These are phyloP conservation scores for Fusarium sp. DNA, from an alignment of 2,329 filamentous ascomycete genomes.

Conservation along the genomic window DNA sequence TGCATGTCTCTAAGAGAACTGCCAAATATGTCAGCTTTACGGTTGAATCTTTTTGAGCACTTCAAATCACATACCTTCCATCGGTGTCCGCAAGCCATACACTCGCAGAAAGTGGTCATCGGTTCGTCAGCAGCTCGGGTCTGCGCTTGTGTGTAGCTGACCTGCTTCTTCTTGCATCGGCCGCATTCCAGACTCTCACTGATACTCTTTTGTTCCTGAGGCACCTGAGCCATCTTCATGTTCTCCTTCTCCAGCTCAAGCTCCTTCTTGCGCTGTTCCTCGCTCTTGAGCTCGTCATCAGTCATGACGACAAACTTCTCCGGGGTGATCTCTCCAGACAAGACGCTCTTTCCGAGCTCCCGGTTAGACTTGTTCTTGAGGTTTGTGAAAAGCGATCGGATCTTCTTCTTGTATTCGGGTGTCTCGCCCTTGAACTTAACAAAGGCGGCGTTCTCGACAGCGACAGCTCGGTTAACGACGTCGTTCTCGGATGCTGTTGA, in stretches of 20 bases:
- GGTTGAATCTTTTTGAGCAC: neutral
- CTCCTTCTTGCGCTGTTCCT: constrained; percentile 82
- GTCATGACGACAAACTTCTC: constrained; percentile 86
- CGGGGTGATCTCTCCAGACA: constrained; percentile 78
- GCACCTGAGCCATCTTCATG: constrained; percentile 96
- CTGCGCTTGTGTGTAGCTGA: constrained; percentile 96
- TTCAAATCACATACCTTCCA: constrained; percentile 71
- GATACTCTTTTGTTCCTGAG: constrained; percentile 90
- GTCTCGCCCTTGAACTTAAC: constrained; percentile 76
- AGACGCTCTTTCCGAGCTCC: constrained; percentile 79
- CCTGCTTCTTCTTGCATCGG: constrained; percentile 92
- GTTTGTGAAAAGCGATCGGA: constrained; percentile 93
- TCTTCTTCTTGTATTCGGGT: constrained; percentile 84
- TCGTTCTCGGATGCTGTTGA: constrained; percentile 77
- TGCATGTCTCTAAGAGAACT: constrained; percentile 44
- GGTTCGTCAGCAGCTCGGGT: constrained; percentile 96
- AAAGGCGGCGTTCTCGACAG: constrained; percentile 85
- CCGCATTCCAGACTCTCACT: constrained; percentile 88
- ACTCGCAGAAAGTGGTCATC: constrained; percentile 82
- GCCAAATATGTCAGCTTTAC: constrained; percentile 20
- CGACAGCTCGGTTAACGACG: constrained; percentile 80
- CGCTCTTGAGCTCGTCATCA: constrained; percentile 90
- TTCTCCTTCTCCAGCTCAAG: constrained; percentile 86
- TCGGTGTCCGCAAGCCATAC: constrained; percentile 75
- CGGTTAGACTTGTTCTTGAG: constrained; percentile 92